phyloP scores from a whole-genome alignment of 2,329 filamentous ascomycete species.

The Purpureocillium takamizusanense region DNA sequence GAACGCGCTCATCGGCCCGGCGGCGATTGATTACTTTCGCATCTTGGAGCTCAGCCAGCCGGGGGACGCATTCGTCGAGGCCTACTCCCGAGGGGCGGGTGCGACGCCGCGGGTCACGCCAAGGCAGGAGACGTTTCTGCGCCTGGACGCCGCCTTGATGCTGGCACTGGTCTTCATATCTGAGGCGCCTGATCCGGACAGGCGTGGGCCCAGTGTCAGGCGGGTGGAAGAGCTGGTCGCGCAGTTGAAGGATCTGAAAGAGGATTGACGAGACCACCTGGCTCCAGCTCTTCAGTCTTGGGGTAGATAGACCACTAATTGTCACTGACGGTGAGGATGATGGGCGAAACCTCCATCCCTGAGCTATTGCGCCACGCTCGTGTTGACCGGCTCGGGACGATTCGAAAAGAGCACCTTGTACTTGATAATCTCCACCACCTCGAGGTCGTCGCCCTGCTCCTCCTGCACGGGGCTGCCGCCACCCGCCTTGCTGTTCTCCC shows the following conservation, averaged over 20 bases:
- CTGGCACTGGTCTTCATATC: conserved; percentile 11
- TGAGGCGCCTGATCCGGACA: conserved; percentile 8
- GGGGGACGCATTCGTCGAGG: conserved; percentile 5
- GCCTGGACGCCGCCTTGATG: conserved; percentile 10
- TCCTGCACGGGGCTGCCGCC: conserved; percentile 30
- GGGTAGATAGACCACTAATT: too few species aligned
- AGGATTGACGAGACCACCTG: not conserved
- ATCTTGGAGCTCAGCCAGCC: conserved; percentile 7
- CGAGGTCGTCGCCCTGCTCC: conserved; percentile 45
- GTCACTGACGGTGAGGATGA: too few species aligned
- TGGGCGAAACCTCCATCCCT: too few species aligned
- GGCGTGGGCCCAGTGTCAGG: conserved; percentile 1
- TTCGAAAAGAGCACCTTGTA: conserved; percentile 79
- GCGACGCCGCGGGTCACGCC: not conserved
- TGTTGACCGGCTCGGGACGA: conserved; percentile 77
- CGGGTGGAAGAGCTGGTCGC: conserved; percentile 6
- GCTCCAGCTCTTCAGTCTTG: not conserved
- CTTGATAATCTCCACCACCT: conserved; percentile 80
- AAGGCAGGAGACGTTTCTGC: conserved; percentile 7
- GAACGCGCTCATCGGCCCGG: conserved; percentile 7
- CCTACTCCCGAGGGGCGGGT: conserved; percentile 1
- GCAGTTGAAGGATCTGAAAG: not conserved
- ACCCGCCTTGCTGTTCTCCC: conserved; percentile 31
- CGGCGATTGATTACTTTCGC: conserved; percentile 7
- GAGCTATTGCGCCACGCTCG: not conserved